Conservation (phyloP, 331 rosid genomes). For the Acacia pycnantha region DNA sequence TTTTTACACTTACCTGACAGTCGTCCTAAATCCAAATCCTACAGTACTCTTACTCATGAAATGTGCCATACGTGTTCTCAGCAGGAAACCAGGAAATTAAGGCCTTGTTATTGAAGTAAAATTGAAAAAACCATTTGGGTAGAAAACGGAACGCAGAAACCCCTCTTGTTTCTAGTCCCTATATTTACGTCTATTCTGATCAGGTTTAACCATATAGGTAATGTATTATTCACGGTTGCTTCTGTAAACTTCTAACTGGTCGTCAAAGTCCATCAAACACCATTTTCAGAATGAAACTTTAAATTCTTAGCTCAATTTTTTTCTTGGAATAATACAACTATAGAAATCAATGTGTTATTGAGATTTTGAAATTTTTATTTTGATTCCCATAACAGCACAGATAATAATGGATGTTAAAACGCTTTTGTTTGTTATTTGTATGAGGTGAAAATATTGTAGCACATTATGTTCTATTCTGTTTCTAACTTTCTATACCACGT, state of each 20-base stretch:
- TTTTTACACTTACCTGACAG: background rate
- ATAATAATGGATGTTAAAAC: background rate
- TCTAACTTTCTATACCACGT: background rate
- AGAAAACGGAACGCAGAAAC: background rate
- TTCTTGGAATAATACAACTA: background rate
- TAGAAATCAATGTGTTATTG: background rate
- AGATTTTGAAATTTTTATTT: background rate
- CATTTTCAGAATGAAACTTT: background rate
- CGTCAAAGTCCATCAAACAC: background rate
- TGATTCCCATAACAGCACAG: background rate
- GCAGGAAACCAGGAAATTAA: background rate
- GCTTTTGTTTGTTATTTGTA: background rate
- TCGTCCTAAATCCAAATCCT: background rate
- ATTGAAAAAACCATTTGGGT: background rate
- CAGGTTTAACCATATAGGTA: background rate
- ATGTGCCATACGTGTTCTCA: background rate
- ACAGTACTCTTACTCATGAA: background rate
- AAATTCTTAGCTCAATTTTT: background rate
- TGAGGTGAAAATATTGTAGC: background rate
- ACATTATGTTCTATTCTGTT: conserved; percentile 17
- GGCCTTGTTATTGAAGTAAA: background rate
- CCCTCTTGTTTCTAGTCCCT: background rate
- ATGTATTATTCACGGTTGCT: background rate
- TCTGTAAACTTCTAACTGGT: background rate
- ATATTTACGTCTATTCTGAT: background rate